Base-by-base conservation (phyloP, 257 asterid genomes). In the Voacanga thouarsii region DNA sequence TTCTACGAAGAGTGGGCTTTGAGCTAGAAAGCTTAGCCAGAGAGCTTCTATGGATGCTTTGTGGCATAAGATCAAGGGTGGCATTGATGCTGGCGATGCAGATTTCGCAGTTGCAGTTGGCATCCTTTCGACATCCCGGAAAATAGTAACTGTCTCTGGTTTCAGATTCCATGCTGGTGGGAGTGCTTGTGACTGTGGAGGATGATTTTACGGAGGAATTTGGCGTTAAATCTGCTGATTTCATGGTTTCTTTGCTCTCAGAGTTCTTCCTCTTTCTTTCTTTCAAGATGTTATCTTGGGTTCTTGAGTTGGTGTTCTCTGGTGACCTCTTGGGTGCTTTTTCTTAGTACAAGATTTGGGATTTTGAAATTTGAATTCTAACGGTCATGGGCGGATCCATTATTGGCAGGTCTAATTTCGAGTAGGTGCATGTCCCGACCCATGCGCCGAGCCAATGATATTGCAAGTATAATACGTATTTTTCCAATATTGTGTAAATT, bases 41-140 rank as follows among this genome's bases (percentile, higher is more conserved):
- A 1, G 96, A 83, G 82, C 88, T 89, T 79, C 87, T 82, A 11
- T 77, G 81, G 55, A 68, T 63, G 71, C 87, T 89, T 23, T 77
- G 82, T 0, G 92, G 91, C 82, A 91, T 89, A 85, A 94, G 87
- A 87, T 95, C 98, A 19, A 86, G 97, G 26, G 97, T 90, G 10
- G 99, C 96, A 43, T 91, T 89, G 61, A 93, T 86, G 89, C 98
- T 91, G 6, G 89, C 97, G 3, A 93, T 83, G 83, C 98, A 95
- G 8, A 93, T 95, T 18, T 89, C 87, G 80, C 98, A 95, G 71
- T 61, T 80, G 85, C 99, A 95, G 14, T 92, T 90, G 33, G 98
- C 91, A 57, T 95, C 97, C 81, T 86, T 95, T 69, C 91, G 82
- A 85, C 99, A 95, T 28, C 94, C 97, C 0, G 93, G 96, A 44